Evolutionary conservation across 345 rosid genomes (phyloP), one percentile per base, ranked within the genome.

Genomic region (Rhodamnia argentea): DNA sequence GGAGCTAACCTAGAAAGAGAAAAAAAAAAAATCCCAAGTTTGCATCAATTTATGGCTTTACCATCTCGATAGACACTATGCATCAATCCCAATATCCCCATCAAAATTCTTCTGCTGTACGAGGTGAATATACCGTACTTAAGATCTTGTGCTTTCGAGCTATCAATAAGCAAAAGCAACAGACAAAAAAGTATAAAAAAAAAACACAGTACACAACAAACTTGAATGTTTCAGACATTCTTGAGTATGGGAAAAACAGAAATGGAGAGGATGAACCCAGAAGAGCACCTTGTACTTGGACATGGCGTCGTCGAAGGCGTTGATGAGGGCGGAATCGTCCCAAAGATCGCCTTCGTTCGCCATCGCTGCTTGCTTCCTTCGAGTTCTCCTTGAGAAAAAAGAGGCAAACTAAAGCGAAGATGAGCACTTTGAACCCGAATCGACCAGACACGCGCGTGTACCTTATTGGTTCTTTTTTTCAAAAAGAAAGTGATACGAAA

Each of bases 231-330:
- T 52, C 37, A 1, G 57, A 40, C 32, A 52, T 11, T 27, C 24
- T 54, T 13, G 55, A 75, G 55, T 2, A 50, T 1, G 24, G 37
- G 8, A 24, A 29, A 23, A n/a, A n/a, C 13, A 7, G 24, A 37
- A 7, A 51, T 23, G 47, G 22, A n/a, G 29, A 29, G 7, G 26
- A 13, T 13, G 18, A 23, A 16, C 5, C 55, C 3, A 84, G 56
- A 82, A 52, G 82, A 64, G 83, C 55, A 94, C 95, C 93, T 91
- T 93, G 90, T 93, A 92, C 76, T 86, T 90, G 85, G 90, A 92
- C 89, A 94, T 90, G 90, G 95, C 96, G 82, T 90, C 87, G 86
- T 94, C 93, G 88, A 94, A 92, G 52, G 96, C 96, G 87, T 88
- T 84, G 86, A 94, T 23, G 84, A 94, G 93, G 60, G 92, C 93